These are phyloP conservation scores for Theileria annulata DNA, from an alignment of 169 alveolate genomes.

Conservation along the genomic window DNA sequence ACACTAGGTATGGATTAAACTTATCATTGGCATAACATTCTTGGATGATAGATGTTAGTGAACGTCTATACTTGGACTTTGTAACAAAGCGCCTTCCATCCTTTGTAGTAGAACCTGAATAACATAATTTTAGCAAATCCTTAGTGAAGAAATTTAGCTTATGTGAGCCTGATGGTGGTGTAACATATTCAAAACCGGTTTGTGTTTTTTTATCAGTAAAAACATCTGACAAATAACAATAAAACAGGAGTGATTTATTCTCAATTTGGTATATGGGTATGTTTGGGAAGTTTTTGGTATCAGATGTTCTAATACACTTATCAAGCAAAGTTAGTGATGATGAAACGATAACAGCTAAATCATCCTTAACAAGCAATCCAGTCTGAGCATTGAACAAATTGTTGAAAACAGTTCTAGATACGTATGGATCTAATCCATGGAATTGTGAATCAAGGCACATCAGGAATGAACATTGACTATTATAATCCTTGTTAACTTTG, in stretches of 20 bases:
- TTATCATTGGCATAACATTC: neutral
- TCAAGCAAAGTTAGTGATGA: neutral
- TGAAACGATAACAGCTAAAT: conserved; percentile 20
- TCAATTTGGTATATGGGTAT: neutral
- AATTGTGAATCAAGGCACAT: conserved; percentile 52
- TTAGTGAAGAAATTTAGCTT: neutral
- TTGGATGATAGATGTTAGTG: neutral
- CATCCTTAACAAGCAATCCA: conserved; percentile 32
- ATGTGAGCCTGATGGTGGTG: neutral
- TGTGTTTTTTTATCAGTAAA: neutral
- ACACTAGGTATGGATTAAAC: neutral
- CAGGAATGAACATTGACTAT: conserved; percentile 61
- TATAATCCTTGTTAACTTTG: conserved; percentile 34
- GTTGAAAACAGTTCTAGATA: neutral
- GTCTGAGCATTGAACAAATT: neutral
- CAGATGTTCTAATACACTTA: neutral
- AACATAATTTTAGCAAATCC: conserved; percentile 5
- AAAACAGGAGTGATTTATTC: neutral
- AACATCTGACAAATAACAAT: neutral
- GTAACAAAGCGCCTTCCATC: neutral
- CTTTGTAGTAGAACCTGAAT: neutral
- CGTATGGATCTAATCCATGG: conserved; percentile 30
- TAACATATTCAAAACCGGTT: neutral
- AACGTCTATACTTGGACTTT: neutral
- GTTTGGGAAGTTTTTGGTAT: neutral